Evolutionary conservation across 176 grass and related monocot species (phyloP), one percentile per base, ranked within the genome.

Genomic region (Sorghum bicolor): DNA sequence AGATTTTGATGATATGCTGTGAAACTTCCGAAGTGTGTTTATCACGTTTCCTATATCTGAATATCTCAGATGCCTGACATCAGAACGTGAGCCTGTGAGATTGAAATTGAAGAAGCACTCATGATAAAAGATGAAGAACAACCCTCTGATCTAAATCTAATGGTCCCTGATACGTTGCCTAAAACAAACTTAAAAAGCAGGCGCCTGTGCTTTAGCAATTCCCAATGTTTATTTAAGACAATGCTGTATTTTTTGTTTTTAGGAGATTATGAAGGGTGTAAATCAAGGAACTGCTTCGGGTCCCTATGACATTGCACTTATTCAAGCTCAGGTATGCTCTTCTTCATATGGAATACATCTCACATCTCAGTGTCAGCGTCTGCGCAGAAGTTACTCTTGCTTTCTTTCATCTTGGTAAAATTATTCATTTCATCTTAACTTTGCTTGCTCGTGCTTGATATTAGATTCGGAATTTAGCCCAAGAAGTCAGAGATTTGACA

Each of bases 401-500:
- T 30, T 41, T 14, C 22, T 90, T 87, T 26, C 40, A 45, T 60
- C 82, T 84, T 26, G 40, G 25, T 82, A 60, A 30, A 74, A 65
- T 78, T 8, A 66, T 87, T 28, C 70, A 29, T 64, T 64, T 64
- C 14, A 30, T 70, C 26, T 81, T 80, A 70, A 19, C 53, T 73
- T 55, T 55, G 22, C 9, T n/a, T 85, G 34, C 5, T 82, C 31
- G 14, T 67, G 61, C 33, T 87, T 84, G 31, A 75, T 68, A 84
- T 55, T 83, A 98, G 96, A 88, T 98, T 88, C 89, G 87, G 69
- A 88, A 93, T 83, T 91, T 98, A 81, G 92, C 91, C 25, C 89
- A 98, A 90, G 96, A 98, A 86, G 93, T 98, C 75, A 91, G 89
- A 86, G 91, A 98, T 67, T 84, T 98, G 58, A 88, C 85, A 47